Conservation (phyloP, 805 yeast species). For the Candida montana region DNA sequence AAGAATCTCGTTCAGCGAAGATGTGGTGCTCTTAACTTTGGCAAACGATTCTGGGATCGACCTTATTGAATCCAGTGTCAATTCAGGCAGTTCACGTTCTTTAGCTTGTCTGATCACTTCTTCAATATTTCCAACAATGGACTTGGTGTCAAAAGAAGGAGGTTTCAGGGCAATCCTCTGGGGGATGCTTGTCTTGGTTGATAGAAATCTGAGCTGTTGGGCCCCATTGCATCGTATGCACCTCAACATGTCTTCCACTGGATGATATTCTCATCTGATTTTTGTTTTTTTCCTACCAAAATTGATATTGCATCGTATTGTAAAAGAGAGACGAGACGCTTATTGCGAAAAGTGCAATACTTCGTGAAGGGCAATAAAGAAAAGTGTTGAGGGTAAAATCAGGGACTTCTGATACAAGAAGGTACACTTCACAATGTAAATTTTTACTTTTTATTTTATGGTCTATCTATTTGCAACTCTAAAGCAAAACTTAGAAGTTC, state of each 20-base stretch:
- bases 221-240: too few relatives aligned
- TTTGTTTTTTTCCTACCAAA: too few relatives aligned
- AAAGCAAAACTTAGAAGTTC: conserved; percentile 54
- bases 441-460: not conserved
- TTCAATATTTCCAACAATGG: conserved; percentile 25
- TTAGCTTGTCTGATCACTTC: conserved; percentile 26
- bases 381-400: too few relatives aligned
- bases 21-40: conserved; percentile 16
- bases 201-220: not conserved
- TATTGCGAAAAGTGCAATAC: too few relatives aligned
- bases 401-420: too few relatives aligned
- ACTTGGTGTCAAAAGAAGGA: conserved; percentile 32
- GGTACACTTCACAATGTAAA: too few relatives aligned
- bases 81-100: conserved; percentile 26
- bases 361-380: too few relatives aligned
- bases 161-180: conserved; percentile 20
- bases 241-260: too few relatives aligned
- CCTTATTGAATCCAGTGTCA: conserved; percentile 22
- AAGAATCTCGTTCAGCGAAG: conserved; percentile 25
- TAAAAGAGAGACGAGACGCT: too few relatives aligned
- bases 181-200: not conserved
- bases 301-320: too few relatives aligned
- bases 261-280: too few relatives aligned
- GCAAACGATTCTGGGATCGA: conserved; percentile 26
- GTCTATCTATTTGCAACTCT: not conserved